These are phyloP conservation scores for Aphanomyces stellatus DNA, from an alignment of 352 stramenopile genomes.

Conservation along the genomic window DNA sequence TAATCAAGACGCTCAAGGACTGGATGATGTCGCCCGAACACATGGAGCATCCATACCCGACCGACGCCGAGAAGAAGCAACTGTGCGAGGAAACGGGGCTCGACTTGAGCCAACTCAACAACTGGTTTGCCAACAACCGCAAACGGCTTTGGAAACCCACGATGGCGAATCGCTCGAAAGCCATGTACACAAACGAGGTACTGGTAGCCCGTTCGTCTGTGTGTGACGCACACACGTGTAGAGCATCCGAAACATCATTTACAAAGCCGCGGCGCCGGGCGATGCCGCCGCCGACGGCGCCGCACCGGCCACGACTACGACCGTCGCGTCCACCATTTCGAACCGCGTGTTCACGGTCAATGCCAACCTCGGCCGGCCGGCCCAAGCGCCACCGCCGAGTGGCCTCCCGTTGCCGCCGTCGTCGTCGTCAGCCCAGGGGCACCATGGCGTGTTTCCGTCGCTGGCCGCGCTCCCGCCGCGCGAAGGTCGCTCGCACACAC, in stretches of 20 bases:
- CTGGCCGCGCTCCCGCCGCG: slow-evolving; percentile 54
- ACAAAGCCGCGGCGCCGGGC: neutral
- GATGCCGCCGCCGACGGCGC: slow-evolving; percentile 13
- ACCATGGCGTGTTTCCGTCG: slow-evolving; percentile 10
- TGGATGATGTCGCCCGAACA: slow-evolving; percentile 57
- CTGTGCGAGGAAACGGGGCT: slow-evolving; percentile 64
- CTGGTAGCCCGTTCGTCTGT: too few species aligned
- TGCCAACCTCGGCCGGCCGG: neutral
- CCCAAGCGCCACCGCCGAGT: neutral
- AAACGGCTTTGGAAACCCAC: slow-evolving; percentile 31
- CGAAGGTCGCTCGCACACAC: slow-evolving; percentile 69
- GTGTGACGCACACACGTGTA: neutral
- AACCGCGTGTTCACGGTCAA: slow-evolving; percentile 10
- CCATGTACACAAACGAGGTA: slow-evolving; percentile 18
- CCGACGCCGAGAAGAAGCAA: slow-evolving; percentile 60
- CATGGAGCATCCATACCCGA: slow-evolving; percentile 54
- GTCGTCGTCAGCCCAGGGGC: slow-evolving; percentile 18
- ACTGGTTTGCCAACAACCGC: slow-evolving; percentile 76
- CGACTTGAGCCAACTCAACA: slow-evolving; percentile 71
- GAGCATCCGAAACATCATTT: slow-evolving; percentile 19
- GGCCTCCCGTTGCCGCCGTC: slow-evolving; percentile 30
- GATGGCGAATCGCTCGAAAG: slow-evolving; percentile 18
- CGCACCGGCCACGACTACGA: neutral
- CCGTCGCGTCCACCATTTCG: too few species aligned
- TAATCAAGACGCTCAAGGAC: slow-evolving; percentile 49